Evolutionary conservation across 2,329 filamentous ascomycete genomes (phyloP), one percentile per base, ranked within the genome.

Genomic region (Ploettnerulaceae sp.): DNA sequence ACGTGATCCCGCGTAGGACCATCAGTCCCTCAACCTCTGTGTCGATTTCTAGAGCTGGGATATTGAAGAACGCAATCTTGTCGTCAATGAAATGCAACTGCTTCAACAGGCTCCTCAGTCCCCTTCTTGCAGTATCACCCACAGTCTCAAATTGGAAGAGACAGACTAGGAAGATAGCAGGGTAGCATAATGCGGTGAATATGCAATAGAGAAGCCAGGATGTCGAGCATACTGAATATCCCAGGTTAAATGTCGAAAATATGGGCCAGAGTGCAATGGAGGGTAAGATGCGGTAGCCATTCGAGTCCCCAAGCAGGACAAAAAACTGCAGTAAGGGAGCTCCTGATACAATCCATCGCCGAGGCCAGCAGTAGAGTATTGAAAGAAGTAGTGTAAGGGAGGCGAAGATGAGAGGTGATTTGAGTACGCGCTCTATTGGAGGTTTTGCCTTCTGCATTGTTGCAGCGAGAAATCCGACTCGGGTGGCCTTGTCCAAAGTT

Each of bases 41-140:
- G 53, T 77, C 74, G 33, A 77, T 76, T 54, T 77, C 74, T 42
- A 77, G 57, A 1, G 73, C 74, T 0, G 75, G 59, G 2, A 65
- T 53, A 41, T 64, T 50, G 46, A 65, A 65, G 34, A 62, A 59
- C 43, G 71, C 72, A 45, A 77, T 66, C 48, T 70, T 71, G 48
- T 77, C 73, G 36, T 70, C 69, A 50, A 73, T 71, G 54, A 76
- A 75, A 47, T 75, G 71, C 17, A 73, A 54, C 28, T 70, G 62
- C 35, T 67, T 51, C 32, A 61, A 36, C 3, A 58, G 7, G 11
- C 22, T 58, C 21, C 70, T 60, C 7, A 74, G 57, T 17, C 57
- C 60, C 14, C 62, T 63, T 36, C 69, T 60, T 1, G 48, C 49
- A 7, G 50, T 25, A 25, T 55, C 32, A 1, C 54, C 54, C 7